A percentile compares a stretch with the other conserved stretches of the same genome.
Conservation (phyloP, 75 land plant genomes). For the Isoetes taiwanensis region DNA sequence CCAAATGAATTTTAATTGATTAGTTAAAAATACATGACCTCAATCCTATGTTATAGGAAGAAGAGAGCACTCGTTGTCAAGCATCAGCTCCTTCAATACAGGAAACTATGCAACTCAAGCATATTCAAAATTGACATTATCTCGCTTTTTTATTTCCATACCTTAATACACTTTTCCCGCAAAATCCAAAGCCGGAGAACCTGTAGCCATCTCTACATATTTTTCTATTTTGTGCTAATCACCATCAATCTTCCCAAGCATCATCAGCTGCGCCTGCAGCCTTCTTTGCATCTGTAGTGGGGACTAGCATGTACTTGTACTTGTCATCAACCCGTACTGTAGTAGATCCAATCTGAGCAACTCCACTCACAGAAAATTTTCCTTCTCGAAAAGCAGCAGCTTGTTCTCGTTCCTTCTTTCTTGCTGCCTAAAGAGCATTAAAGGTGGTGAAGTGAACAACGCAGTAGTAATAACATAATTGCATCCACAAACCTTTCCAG, state of each 20-base stretch:
- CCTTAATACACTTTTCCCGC: no score
- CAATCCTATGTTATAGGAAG: no score
- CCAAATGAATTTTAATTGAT: no score
- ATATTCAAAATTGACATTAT: no score
- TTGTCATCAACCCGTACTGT: conserved; percentile 56
- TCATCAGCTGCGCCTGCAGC: conserved; percentile 62
- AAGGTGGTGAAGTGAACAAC: background rate
- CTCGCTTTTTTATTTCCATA: no score
- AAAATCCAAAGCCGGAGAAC: no score
- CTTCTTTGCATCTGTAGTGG: conserved; percentile 29
- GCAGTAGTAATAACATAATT: background rate
- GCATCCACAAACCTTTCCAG: conserved; percentile 39
- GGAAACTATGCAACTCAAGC: no score
- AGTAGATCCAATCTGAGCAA: conserved; percentile 31
- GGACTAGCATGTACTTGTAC: conserved; percentile 53
- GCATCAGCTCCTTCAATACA: no score
- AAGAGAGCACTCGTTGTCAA: no score
- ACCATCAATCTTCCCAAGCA: conserved; percentile 72
- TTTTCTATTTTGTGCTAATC: no score
- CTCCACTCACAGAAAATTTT: conserved; percentile 27
- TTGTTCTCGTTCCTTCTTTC: conserved; percentile 64
- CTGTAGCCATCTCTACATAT: no score
- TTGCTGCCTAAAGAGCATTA: conserved; percentile 37
- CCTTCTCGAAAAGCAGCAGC: conserved; percentile 61
- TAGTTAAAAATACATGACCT: no score